These are phyloP conservation scores for Aspergillaceae sp. DNA, from an alignment of 2,329 filamentous ascomycete genomes.

Conservation along the genomic window DNA sequence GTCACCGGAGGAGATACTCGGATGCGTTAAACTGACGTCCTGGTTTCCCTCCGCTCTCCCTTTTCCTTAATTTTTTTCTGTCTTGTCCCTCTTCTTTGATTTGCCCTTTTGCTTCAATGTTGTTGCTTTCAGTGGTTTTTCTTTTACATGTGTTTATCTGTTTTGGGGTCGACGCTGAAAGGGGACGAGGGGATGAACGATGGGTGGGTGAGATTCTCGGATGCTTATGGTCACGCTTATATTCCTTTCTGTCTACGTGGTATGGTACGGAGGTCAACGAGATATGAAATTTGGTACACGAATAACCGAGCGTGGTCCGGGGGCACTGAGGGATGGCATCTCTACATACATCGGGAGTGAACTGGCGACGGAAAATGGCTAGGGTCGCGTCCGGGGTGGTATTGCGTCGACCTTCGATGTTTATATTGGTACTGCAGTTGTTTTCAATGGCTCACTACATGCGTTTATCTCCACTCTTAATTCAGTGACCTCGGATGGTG, in stretches of 20 bases:
- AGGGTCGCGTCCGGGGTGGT: slow-evolving; percentile 43
- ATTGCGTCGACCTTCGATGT: slow-evolving; percentile 30
- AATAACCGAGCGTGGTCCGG: neutral
- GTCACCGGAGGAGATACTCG: slow-evolving; percentile 10
- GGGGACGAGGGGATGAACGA: slow-evolving; percentile 20
- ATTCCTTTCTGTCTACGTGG: slow-evolving; percentile 4
- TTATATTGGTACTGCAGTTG: slow-evolving; percentile 8
- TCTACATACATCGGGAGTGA: slow-evolving; percentile 8
- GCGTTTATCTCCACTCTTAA: neutral
- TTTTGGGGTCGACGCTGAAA: slow-evolving; percentile 17
- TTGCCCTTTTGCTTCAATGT: slow-evolving; percentile 3
- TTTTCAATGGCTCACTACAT: slow-evolving; percentile 6
- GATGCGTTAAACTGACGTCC: slow-evolving; percentile 4
- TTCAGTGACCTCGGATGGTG: neutral
- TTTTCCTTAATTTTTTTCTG: slow-evolving; percentile 6
- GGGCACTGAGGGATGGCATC: slow-evolving; percentile 3
- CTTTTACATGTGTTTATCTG: slow-evolving; percentile 5
- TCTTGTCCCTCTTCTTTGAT: slow-evolving; percentile 5
- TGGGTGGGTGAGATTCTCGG: neutral
- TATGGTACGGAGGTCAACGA: neutral
- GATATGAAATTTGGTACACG: neutral
- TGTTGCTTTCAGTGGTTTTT: slow-evolving; percentile 6
- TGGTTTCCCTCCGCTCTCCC: slow-evolving; percentile 1
- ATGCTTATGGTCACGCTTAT: slow-evolving; percentile 4
- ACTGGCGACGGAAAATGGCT: slow-evolving; percentile 37